Evolutionary conservation across 495 filamentous ascomycete genomes (phyloP).

Genomic region (Massariosphaeria phaeospora): DNA sequence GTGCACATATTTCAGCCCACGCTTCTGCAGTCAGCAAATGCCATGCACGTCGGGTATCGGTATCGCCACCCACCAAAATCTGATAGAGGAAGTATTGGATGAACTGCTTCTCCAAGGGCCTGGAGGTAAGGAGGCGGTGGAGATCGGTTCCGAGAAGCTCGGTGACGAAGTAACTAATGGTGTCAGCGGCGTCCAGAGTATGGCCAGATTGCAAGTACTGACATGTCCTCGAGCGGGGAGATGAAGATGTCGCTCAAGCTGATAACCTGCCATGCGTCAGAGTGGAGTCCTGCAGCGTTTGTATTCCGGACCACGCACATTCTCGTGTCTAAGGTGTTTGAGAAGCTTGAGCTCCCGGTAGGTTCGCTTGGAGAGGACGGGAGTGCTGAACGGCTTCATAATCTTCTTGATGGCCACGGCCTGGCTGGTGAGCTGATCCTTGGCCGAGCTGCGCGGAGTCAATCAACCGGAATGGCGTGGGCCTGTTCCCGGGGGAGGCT

Average conservation of each 20-base stretch:
- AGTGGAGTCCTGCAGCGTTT: background rate
- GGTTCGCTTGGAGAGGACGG: slow-evolving; percentile 92
- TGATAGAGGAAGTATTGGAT: slow-evolving; percentile 99
- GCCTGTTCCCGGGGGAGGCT: background rate
- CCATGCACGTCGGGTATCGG: background rate
- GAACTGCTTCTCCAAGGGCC: slow-evolving; percentile 97
- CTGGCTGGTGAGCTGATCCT: slow-evolving; percentile 91
- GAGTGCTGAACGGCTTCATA: slow-evolving; percentile 99
- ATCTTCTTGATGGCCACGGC: slow-evolving; percentile 99
- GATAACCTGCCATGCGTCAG: slow-evolving; percentile 63
- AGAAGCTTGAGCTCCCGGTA: slow-evolving; percentile 96
- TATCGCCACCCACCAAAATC: slow-evolving; percentile 66
- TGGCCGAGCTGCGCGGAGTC: slow-evolving; percentile 66
- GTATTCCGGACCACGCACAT: slow-evolving; percentile 54
- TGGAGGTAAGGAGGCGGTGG: slow-evolving; percentile 88
- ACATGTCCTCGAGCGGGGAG: slow-evolving; percentile 98
- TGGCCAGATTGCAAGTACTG: slow-evolving; percentile 38
- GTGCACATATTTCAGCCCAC: slow-evolving; percentile 97
- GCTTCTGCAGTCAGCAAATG: slow-evolving; percentile 53
- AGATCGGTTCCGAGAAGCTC: slow-evolving; percentile 96
- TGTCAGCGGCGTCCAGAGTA: slow-evolving; percentile 22
- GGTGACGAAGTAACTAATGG: slow-evolving; percentile 85
- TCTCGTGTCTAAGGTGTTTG: slow-evolving; percentile 95
- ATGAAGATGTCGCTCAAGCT: slow-evolving; percentile 99
- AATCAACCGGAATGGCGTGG: background rate